Conservation (phyloP, 306 rosid species). For the Myrica gale region DNA sequence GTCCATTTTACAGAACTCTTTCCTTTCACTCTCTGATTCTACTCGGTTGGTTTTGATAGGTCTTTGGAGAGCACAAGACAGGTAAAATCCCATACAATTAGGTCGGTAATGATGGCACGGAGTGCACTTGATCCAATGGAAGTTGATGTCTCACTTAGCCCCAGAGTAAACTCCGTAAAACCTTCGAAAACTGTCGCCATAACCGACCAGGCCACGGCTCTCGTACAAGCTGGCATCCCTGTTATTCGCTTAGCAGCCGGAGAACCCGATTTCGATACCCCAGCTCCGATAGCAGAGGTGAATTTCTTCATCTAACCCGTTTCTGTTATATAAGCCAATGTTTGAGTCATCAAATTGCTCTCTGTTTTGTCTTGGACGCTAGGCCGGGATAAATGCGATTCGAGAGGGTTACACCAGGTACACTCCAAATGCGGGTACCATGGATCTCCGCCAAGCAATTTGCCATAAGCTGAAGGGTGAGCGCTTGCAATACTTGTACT, state of each 20-base stretch:
- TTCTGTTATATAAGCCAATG: neutral
- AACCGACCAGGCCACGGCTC: slow-evolving; percentile 82
- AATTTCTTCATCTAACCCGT: neutral
- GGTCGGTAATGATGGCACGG: slow-evolving; percentile 38
- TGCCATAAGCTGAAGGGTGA: slow-evolving; percentile 82
- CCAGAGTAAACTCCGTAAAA: slow-evolving; percentile 74
- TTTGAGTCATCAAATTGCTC: neutral
- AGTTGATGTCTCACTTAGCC: slow-evolving; percentile 67
- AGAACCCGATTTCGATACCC: slow-evolving; percentile 92
- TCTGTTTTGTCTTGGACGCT: neutral
- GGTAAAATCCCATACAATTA: slow-evolving; percentile 3
- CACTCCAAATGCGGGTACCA: slow-evolving; percentile 75
- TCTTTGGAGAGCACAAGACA: slow-evolving; percentile 26
- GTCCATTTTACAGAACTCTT: neutral
- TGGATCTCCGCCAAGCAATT: slow-evolving; percentile 83
- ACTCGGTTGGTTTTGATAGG: slow-evolving; percentile 9
- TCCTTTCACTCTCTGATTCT: neutral
- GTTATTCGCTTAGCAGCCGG: slow-evolving; percentile 88
- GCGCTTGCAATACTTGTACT: neutral
- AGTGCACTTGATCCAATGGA: slow-evolving; percentile 29
- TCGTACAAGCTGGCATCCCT: slow-evolving; percentile 80
- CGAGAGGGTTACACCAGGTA: slow-evolving; percentile 83
- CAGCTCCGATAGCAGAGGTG: slow-evolving; percentile 68
- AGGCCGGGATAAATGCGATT: slow-evolving; percentile 94
- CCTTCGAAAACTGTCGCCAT: slow-evolving; percentile 88